phyloP scores from a whole-genome alignment of 495 filamentous ascomycete species.

The Talaromyces stipitatus region DNA sequence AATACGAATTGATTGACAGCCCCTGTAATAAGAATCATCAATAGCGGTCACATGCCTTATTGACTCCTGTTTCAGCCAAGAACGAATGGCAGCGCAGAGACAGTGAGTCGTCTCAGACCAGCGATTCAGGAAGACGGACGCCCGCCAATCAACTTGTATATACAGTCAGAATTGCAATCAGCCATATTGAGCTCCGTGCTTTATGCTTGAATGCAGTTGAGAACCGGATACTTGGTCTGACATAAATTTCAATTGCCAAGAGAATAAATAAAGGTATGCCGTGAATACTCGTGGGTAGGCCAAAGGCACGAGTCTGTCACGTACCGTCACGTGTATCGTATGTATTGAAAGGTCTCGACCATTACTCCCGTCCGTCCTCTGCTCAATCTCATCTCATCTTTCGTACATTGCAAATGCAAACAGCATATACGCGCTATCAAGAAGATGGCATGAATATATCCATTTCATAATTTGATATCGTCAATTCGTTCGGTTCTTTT shows the following conservation, averaged over 20 bases:
- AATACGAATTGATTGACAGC: too few species aligned
- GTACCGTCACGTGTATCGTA: not conserved
- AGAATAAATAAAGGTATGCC: too few species aligned
- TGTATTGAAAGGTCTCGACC: not conserved
- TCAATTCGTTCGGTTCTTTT: not conserved
- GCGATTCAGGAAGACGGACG: not conserved
- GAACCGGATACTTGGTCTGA: not conserved
- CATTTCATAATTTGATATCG: not conserved
- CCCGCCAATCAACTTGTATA: not conserved
- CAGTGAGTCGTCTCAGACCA: not conserved
- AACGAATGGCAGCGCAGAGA: not conserved
- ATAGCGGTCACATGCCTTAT: too few species aligned
- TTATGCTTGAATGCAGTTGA: not conserved
- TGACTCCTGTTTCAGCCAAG: conserved; percentile 4
- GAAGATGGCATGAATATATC: not conserved
- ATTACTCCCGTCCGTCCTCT: not conserved
- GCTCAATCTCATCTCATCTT: too few species aligned
- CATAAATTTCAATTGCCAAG: not conserved
- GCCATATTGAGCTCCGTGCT: not conserved
- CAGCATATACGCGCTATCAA: too few species aligned
- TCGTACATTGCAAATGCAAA: too few species aligned
- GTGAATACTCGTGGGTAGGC: too few species aligned
- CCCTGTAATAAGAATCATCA: too few species aligned
- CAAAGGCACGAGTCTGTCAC: not conserved
- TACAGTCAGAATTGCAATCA: not conserved